Percentiles rank a stretch among this genome's conserved stretches.
phyloP scores from a whole-genome alignment of 2,329 filamentous ascomycete genomes.

The Claviceps spartinae region DNA sequence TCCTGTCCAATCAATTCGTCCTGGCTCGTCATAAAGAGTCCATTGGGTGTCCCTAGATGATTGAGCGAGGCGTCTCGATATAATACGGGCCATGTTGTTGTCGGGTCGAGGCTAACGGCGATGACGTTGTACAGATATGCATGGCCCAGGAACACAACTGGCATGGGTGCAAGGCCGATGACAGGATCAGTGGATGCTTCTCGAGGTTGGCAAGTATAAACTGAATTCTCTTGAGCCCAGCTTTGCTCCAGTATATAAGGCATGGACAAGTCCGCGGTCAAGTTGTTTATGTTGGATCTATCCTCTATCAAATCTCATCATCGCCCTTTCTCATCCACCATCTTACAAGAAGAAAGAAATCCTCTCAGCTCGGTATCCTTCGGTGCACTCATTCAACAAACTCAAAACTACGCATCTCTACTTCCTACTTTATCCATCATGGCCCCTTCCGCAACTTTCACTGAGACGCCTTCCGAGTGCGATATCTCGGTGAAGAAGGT shows the following conservation, averaged over 20 bases:
- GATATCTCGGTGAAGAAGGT: constrained; percentile 17
- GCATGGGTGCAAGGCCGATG: neutral
- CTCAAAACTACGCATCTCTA: neutral
- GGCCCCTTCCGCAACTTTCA: constrained; percentile 23
- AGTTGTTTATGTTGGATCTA: neutral
- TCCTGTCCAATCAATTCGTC: neutral
- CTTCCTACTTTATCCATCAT: constrained; percentile 11
- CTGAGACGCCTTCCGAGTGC: constrained; percentile 20
- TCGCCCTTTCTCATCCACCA: neutral
- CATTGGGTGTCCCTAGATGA: neutral
- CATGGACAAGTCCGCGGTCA: neutral
- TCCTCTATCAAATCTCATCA: neutral
- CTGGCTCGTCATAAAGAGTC: constrained; percentile 1
- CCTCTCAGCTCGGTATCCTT: neutral
- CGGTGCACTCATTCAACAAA: neutral
- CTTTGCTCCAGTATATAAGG: neutral
- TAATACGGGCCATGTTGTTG: neutral
- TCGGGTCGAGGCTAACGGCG: neutral
- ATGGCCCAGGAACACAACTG: neutral
- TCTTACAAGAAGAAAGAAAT: neutral
- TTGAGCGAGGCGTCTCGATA: neutral
- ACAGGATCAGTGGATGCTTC: neutral
- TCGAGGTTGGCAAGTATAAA: neutral
- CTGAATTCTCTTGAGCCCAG: neutral
- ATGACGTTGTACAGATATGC: neutral